Percentiles rank a stretch among this genome's conserved stretches.
These are phyloP conservation scores for Prunus davidiana DNA, from an alignment of 306 rosid genomes.

Conservation along the genomic window DNA sequence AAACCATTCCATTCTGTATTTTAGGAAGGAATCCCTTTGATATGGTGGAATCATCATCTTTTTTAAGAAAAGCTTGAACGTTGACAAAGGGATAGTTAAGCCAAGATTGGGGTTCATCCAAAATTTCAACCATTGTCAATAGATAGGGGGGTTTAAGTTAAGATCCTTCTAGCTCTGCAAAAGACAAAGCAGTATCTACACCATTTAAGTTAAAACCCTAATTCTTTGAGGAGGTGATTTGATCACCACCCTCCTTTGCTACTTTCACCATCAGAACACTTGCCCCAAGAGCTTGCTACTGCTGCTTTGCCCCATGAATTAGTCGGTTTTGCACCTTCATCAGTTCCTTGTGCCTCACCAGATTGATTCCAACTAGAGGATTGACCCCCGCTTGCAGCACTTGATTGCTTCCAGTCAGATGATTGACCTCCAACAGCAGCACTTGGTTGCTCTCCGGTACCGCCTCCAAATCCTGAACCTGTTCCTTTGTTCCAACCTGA, in stretches of 20 bases:
- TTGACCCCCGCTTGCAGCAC: not conserved
- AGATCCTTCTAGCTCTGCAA: not conserved
- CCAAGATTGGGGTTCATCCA: not conserved
- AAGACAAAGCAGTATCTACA: not conserved
- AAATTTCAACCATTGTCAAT: not conserved
- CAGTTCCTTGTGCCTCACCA: slow-evolving; percentile 20
- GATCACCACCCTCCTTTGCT: slow-evolving; percentile 56
- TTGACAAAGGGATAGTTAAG: no score
- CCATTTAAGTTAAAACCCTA: not conserved
- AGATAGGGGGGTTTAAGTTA: not conserved
- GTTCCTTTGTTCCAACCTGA: slow-evolving; percentile 16
- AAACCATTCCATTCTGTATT: slow-evolving; percentile 80
- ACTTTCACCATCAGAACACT: slow-evolving; percentile 11
- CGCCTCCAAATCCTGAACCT: slow-evolving; percentile 12
- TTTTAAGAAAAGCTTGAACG: no score
- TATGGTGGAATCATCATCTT: slow-evolving; percentile 23
- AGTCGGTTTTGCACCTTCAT: not conserved
- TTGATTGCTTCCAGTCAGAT: slow-evolving; percentile 34
- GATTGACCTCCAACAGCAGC: slow-evolving; percentile 29
- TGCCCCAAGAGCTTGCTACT: slow-evolving; percentile 50
- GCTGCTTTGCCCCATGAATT: slow-evolving; percentile 22
- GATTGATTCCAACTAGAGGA: not conserved
- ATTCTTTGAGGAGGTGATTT: not conserved
- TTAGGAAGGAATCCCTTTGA: slow-evolving; percentile 51
- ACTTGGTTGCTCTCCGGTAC: slow-evolving; percentile 8